phyloP scores from a whole-genome alignment of 2,329 filamentous ascomycete species.

The Sporothrix dimorphospora region DNA sequence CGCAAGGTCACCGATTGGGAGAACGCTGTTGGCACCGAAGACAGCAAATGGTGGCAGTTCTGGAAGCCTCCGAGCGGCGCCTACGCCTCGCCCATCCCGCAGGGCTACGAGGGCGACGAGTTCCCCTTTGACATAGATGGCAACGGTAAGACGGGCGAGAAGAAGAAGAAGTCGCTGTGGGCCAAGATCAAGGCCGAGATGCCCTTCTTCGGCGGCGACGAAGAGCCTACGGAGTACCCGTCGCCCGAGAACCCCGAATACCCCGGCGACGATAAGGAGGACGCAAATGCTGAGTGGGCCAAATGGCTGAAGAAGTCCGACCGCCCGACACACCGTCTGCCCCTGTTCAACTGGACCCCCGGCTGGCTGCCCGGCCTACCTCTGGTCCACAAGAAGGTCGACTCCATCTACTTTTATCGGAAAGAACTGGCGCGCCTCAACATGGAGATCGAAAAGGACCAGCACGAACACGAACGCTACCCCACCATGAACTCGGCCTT shows the following conservation, averaged over 20 bases:
- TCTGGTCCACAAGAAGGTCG: constrained; percentile 83
- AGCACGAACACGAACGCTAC: constrained; percentile 81
- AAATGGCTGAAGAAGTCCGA: constrained; percentile 80
- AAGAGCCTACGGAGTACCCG: constrained; percentile 60
- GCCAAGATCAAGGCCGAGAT: constrained; percentile 54
- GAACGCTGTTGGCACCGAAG: constrained; percentile 52
- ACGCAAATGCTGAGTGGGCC: constrained; percentile 73
- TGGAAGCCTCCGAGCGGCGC: constrained; percentile 66
- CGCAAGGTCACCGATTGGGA: constrained; percentile 54
- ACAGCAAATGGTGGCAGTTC: constrained; percentile 62
- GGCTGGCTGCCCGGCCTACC: constrained; percentile 78
- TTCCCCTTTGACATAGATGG: constrained; percentile 41
- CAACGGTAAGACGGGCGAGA: constrained; percentile 36
- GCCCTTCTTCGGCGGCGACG: constrained; percentile 53
- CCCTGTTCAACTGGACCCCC: constrained; percentile 58
- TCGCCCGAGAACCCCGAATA: constrained; percentile 65
- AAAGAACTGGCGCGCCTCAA: constrained; percentile 86
- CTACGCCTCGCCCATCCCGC: constrained; percentile 64
- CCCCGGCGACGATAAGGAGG: constrained; percentile 61
- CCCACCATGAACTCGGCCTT: constrained; percentile 96
- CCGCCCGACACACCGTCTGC: constrained; percentile 80
- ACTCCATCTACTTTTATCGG: constrained; percentile 91
- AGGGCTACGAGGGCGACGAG: constrained; percentile 53
- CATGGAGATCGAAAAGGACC: constrained; percentile 87
- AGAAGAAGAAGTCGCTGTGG: constrained; percentile 53